phyloP scores from a whole-genome alignment of 139 green algal species.

The Gonium pectorale region DNA sequence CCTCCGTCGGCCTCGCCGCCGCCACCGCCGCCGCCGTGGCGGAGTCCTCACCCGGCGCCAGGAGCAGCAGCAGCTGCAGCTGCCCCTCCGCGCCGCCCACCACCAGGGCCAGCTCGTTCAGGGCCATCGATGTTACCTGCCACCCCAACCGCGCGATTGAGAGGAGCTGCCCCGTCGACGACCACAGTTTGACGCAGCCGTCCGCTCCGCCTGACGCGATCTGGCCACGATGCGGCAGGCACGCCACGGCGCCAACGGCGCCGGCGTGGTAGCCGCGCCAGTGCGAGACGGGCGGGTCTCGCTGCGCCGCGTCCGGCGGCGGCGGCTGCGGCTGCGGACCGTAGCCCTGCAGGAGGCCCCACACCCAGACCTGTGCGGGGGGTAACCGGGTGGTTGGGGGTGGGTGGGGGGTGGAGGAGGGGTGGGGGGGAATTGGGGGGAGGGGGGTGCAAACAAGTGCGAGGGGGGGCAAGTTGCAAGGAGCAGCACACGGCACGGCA shows the following conservation, averaged over 20 bases:
- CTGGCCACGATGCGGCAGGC: slow-evolving; percentile 13
- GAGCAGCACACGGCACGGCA: too few species aligned
- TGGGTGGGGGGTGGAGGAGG: too few species aligned
- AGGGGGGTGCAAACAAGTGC: too few species aligned
- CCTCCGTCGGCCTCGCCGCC: slow-evolving; percentile 4
- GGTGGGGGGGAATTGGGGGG: too few species aligned
- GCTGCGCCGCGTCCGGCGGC: too few species aligned
- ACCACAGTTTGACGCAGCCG: slow-evolving; percentile 35
- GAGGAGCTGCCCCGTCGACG: background rate
- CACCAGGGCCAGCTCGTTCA: slow-evolving; percentile 19
- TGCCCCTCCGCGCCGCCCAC: slow-evolving; percentile 29
- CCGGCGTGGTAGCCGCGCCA: slow-evolving; percentile 29
- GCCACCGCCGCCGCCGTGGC: background rate
- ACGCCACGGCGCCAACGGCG: slow-evolving; percentile 28
- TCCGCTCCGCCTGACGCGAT: slow-evolving; percentile 16
- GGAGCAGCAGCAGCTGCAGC: slow-evolving; percentile 27
- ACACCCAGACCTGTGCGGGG: slow-evolving; percentile 35
- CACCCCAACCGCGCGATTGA: slow-evolving; percentile 11
- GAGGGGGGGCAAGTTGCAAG: too few species aligned
- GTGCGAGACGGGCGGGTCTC: background rate
- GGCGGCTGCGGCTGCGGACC: background rate
- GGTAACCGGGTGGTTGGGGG: background rate
- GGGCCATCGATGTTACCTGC: slow-evolving; percentile 7
- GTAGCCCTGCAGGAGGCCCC: slow-evolving; percentile 20
- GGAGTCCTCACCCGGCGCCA: background rate